phyloP scores from a whole-genome alignment of 106 monocot genomes.

The Agapanthus africanus region DNA sequence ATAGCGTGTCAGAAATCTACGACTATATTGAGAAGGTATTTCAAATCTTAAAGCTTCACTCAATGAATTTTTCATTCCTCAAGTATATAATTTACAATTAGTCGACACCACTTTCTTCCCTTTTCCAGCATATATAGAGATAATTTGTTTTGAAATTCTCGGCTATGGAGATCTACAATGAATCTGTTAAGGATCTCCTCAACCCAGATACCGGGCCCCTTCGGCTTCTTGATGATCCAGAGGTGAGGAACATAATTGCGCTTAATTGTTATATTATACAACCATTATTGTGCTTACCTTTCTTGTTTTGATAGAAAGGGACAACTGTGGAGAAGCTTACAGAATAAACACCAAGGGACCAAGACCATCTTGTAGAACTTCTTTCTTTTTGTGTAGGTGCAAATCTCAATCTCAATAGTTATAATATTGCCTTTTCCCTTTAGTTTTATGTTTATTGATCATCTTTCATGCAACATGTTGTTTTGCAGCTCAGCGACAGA shows the following conservation, averaged over 20 bases:
- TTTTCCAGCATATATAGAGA: conserved; percentile 51
- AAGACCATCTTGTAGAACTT: conserved; percentile 47
- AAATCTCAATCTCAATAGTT: background rate
- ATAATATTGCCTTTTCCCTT: background rate
- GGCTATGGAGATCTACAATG: conserved; percentile 77
- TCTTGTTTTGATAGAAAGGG: conserved; percentile 42
- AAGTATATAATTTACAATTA: background rate
- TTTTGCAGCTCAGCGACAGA: conserved; percentile 73
- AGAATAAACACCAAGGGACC: conserved; percentile 49
- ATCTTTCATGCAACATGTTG: background rate
- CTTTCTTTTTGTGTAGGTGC: conserved; percentile 65
- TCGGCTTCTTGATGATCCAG: conserved; percentile 77
- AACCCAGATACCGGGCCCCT: conserved; percentile 39
- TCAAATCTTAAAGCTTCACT: background rate
- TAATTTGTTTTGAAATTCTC: conserved; percentile 54
- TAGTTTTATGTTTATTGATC: background rate
- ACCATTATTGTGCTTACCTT: background rate
- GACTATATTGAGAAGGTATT: conserved; percentile 60
- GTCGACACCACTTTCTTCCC: background rate
- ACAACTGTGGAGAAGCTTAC: conserved; percentile 64
- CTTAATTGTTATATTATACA: background rate
- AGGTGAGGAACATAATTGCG: conserved; percentile 21
- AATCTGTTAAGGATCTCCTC: conserved; percentile 65
- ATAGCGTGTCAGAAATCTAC: conserved; percentile 54
- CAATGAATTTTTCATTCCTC: background rate